Conservation (phyloP, 495 filamentous ascomycete species). For the Articulospora tetracladia region DNA sequence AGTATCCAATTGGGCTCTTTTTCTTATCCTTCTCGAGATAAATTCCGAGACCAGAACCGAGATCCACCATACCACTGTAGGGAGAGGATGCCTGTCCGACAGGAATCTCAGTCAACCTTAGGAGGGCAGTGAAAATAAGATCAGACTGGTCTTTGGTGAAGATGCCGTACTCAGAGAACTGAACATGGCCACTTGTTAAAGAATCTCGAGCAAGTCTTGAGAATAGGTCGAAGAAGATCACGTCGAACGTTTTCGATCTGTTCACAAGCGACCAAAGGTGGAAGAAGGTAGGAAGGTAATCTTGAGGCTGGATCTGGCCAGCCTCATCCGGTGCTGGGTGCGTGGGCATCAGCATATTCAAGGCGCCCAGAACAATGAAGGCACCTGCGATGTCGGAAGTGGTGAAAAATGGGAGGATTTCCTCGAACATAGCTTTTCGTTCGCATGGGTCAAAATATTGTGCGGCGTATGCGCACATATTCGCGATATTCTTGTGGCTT, state of each 20-base stretch:
- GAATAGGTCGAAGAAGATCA: constrained; percentile 82
- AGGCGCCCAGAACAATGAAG: constrained; percentile 78
- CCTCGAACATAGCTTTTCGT: constrained; percentile 82
- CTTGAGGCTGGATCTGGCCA: constrained; percentile 70
- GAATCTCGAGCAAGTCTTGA: constrained; percentile 84
- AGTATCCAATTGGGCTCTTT: constrained; percentile 86
- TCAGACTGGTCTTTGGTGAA: constrained; percentile 91
- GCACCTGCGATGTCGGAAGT: constrained; percentile 87
- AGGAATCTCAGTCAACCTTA: constrained; percentile 90
- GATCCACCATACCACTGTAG: constrained; percentile 78
- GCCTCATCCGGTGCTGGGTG: constrained; percentile 66
- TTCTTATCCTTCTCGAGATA: constrained; percentile 87
- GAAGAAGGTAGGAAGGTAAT: constrained; percentile 87
- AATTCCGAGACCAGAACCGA: constrained; percentile 73
- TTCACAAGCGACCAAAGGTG: constrained; percentile 94
- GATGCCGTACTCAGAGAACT: constrained; percentile 83
- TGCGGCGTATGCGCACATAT: constrained; percentile 84
- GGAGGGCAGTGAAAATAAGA: constrained; percentile 85
- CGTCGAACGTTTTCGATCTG: constrained; percentile 82
- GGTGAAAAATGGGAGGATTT: constrained; percentile 92
- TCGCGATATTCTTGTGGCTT: constrained; percentile 58
- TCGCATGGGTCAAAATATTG: constrained; percentile 89
- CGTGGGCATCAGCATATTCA: constrained; percentile 87
- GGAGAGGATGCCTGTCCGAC: constrained; percentile 94
- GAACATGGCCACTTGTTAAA: constrained; percentile 65